A percentile compares a stretch with the other conserved stretches of the same genome.
These are phyloP conservation scores for Tranzscheliella williamsii DNA, from an alignment of 1,284 basidiomycete species.

Conservation along the genomic window DNA sequence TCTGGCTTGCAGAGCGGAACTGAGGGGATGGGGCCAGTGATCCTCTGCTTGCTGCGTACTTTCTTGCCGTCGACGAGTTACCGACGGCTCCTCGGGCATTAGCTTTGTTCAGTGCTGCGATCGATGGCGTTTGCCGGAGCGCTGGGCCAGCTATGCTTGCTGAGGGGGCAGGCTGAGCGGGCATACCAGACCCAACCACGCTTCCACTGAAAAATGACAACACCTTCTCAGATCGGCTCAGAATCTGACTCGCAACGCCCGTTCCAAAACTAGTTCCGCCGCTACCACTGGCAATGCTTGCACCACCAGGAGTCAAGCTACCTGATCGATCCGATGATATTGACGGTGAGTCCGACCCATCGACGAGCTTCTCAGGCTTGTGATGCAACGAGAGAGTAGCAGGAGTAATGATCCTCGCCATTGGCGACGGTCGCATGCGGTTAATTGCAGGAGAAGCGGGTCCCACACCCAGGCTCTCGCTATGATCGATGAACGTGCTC, in stretches of 20 bases:
- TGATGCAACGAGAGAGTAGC: conserved; percentile 44
- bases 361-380: neutral
- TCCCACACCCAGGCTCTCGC: conserved; percentile 6
- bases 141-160: conserved; percentile 3
- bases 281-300: conserved; percentile 10
- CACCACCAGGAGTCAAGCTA: conserved; percentile 21
- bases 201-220: conserved; percentile 33
- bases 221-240: conserved; percentile 33
- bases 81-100: conserved; percentile 16
- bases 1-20: neutral
- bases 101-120: conserved; percentile 29
- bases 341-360: conserved; percentile 21
- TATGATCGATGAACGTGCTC: conserved; percentile 52
- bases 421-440: conserved; percentile 24
- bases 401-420: conserved; percentile 53
- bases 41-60: neutral
- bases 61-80: neutral
- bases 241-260: conserved; percentile 19
- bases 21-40: neutral
- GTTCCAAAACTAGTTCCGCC: conserved; percentile 8
- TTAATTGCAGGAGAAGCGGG: conserved; percentile 9
- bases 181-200: conserved; percentile 16
- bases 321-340: conserved; percentile 21
- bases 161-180: conserved; percentile 14
- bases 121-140: conserved; percentile 24